Evolutionary conservation across 768 basidiomycete genomes (phyloP), one percentile per base, ranked within the genome.

Genomic region (Peribolospora kevripleyi): DNA sequence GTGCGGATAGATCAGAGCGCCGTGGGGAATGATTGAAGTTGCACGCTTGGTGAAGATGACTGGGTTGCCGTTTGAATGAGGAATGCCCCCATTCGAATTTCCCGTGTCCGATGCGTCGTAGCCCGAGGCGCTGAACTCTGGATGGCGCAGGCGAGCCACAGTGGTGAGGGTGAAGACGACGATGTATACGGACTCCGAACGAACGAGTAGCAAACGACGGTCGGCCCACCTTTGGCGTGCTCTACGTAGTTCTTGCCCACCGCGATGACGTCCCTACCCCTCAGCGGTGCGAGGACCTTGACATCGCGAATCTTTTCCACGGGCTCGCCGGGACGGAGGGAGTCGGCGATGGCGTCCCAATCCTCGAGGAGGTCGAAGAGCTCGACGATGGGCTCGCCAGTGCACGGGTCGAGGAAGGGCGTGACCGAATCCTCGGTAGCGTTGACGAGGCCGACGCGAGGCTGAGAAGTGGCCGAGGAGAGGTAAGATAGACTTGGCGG

Each of bases 271-370:
- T 65, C 64, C 43, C 64, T 50, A 4, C 63, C 63, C 14, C 55
- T 47, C 43, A 65, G 50, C 5, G 64, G 64, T 2, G 64, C 61
- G 10, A 60, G 53, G 11, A 61, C 56, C 41, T 62, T 54, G 4
- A 65, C 62, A 41, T 58, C 57, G 2, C n/a, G 38, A n/a, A 65
- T 14, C 40, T 55, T 52, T 54, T 63, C 72, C 40, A 72, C 74
- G 5, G 75, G 76, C 55, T 77, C 75, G 7, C 69, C 70, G 40
- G 63, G 48, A 5, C 36, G 48, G 48, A 50, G 48, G 36, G 48
- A 50, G 4, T 14, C n/a, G 25, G 9, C 25, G 48, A 50, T 38
- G 25, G 48, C 48, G 10, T 10, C 48, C 48, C 48, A 50, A 38
- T 25, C 48, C 14, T 25, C 48, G 48, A 50, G 36, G 25, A 50